Percentiles rank a stretch among this genome's conserved stretches.
Evolutionary conservation across 805 yeast species (phyloP).

Genomic region (Metschnikowia peoriensis): DNA sequence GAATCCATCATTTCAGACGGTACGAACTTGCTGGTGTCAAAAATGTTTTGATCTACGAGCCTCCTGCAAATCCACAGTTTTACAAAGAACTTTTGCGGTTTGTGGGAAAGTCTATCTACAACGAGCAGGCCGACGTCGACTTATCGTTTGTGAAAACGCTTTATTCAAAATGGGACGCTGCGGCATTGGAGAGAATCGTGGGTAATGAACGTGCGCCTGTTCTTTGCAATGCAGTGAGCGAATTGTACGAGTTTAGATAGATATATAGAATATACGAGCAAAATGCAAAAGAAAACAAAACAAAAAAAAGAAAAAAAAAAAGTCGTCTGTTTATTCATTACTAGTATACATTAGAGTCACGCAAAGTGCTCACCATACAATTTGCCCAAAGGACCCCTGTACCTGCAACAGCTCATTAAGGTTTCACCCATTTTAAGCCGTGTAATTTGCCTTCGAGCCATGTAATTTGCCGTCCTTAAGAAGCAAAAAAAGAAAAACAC

Average conservation of each 20-base stretch:
- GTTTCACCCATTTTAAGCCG: too few relatives aligned
- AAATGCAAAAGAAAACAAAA: background rate
- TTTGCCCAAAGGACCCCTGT: too few relatives aligned
- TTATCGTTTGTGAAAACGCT: constrained; percentile 51
- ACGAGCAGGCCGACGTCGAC: constrained; percentile 48
- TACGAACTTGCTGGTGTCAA: constrained; percentile 83
- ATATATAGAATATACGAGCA: background rate
- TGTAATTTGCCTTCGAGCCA: too few relatives aligned
- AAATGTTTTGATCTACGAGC: constrained; percentile 74
- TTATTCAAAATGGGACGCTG: constrained; percentile 77
- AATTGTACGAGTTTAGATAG: constrained; percentile 65
- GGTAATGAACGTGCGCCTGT: constrained; percentile 72
- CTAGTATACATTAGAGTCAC: background rate
- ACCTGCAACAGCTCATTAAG: too few relatives aligned
- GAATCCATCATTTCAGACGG: constrained; percentile 89
- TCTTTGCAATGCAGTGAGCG: constrained; percentile 67
- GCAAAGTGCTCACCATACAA: too few relatives aligned
- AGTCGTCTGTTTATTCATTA: background rate
- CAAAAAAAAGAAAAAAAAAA: background rate
- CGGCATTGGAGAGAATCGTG: constrained; percentile 77
- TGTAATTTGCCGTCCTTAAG: too few relatives aligned
- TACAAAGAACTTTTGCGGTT: constrained; percentile 73
- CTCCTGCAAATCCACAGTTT: constrained; percentile 82
- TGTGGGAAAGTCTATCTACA: constrained; percentile 61
- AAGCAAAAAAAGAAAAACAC: too few relatives aligned